Percentiles rank a stretch among this genome's conserved stretches.
Evolutionary conservation across 2,329 filamentous ascomycete species (phyloP).

Genomic region (Nectriaceae sp.): DNA sequence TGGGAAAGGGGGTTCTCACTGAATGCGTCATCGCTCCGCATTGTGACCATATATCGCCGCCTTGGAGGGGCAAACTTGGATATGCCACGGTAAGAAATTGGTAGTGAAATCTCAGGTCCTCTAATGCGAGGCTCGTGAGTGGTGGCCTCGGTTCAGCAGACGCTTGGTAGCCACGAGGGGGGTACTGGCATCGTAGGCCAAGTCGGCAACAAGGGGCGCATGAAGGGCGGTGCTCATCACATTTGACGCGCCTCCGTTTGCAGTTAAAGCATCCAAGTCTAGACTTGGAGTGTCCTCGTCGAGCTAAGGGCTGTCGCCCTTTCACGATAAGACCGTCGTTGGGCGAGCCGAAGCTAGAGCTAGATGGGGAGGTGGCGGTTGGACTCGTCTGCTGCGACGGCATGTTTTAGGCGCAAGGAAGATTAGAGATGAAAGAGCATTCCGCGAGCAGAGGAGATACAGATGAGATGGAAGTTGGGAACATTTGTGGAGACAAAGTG

Average conservation of each 20-base stretch:
- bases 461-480: too few relatives aligned
- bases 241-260: slow-evolving; percentile 34
- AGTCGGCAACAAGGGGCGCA: slow-evolving; percentile 36
- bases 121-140: slow-evolving; percentile 34
- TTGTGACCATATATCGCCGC: slow-evolving; percentile 34
- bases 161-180: slow-evolving; percentile 15
- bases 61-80: slow-evolving; percentile 37
- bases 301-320: not conserved
- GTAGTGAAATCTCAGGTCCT: slow-evolving; percentile 53
- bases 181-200: slow-evolving; percentile 36
- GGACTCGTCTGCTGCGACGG: too few relatives aligned
- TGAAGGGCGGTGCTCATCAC: slow-evolving; percentile 31
- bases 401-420: too few relatives aligned
- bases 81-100: slow-evolving; percentile 49
- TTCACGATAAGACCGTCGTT: not conserved
- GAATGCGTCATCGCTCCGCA: slow-evolving; percentile 37
- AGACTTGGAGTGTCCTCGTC: slow-evolving; percentile 29
- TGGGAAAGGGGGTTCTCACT: slow-evolving; percentile 26
- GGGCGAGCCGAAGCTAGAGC: slow-evolving; percentile 4
- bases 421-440: too few relatives aligned
- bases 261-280: slow-evolving; percentile 36
- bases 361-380: too few relatives aligned
- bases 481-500: too few relatives aligned
- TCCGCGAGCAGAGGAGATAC: too few relatives aligned
- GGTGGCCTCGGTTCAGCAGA: slow-evolving; percentile 9